phyloP scores from a whole-genome alignment of 305 asterid genomes.

The Solanum hybrid region DNA sequence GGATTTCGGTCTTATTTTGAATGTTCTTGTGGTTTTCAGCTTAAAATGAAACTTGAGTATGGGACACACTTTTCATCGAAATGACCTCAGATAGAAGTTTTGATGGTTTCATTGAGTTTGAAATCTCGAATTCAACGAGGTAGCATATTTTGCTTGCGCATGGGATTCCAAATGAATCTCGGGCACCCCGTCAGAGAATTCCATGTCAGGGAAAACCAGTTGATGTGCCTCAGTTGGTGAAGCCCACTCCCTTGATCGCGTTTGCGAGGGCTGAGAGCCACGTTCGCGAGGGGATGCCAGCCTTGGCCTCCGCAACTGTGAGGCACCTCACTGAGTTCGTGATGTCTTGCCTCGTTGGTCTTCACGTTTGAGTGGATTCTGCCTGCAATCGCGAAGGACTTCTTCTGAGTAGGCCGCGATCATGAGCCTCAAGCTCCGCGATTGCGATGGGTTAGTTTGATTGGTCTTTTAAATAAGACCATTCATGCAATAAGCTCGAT shows the following conservation, averaged over 20 bases:
- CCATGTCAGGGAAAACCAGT: background rate
- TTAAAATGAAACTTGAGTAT: background rate
- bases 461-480: background rate
- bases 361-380: too few relatives aligned
- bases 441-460: background rate
- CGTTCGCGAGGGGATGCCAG: background rate
- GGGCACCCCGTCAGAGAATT: background rate
- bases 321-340: background rate
- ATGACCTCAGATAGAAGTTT: background rate
- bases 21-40: background rate
- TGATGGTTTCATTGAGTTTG: background rate
- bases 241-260: background rate
- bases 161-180: background rate
- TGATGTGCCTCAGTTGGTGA: background rate
- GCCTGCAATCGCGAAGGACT: too few relatives aligned
- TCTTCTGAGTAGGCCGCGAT: background rate
- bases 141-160: background rate
- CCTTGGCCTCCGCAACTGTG: background rate
- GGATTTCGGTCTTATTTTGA: background rate
- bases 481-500: background rate
- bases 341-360: background rate
- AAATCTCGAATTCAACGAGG: accelerated
- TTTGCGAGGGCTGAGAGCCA: background rate
- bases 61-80: background rate
- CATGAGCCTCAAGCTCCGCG: too few relatives aligned